Conservation (phyloP, 1,284 basidiomycete genomes). For the Cutaneotrichosporon mucoides region DNA sequence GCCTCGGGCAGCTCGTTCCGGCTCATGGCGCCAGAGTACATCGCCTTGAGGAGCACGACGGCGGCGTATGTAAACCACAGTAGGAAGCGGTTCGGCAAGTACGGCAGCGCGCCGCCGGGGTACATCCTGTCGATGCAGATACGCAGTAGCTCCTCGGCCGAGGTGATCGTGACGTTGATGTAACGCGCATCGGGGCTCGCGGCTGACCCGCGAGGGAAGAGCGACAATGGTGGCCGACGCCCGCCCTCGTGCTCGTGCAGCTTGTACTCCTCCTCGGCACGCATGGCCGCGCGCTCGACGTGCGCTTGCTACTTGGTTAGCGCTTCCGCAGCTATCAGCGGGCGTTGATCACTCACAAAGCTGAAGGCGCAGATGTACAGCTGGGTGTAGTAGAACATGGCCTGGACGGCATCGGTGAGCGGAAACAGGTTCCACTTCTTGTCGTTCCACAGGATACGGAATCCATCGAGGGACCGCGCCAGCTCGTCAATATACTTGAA, state of each 20-base stretch:
- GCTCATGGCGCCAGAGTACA: slow-evolving; percentile 50
- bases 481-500: slow-evolving; percentile 50
- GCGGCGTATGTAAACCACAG: slow-evolving; percentile 49
- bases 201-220: slow-evolving; percentile 46
- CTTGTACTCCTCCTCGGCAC: slow-evolving; percentile 39
- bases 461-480: slow-evolving; percentile 43
- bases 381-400: slow-evolving; percentile 44
- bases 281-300: slow-evolving; percentile 45
- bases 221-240: slow-evolving; percentile 28
- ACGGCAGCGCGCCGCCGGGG: slow-evolving; percentile 46
- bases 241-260: slow-evolving; percentile 14
- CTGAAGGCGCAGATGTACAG: slow-evolving; percentile 49
- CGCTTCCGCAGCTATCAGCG: neutral
- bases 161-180: slow-evolving; percentile 47
- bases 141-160: slow-evolving; percentile 42
- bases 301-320: slow-evolving; percentile 43
- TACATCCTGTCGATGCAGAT: slow-evolving; percentile 46
- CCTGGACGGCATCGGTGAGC: slow-evolving; percentile 40
- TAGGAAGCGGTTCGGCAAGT: slow-evolving; percentile 44
- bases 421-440: slow-evolving; percentile 45
- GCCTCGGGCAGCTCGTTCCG: slow-evolving; percentile 38
- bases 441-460: slow-evolving; percentile 42
- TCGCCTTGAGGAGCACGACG: slow-evolving; percentile 44
- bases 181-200: slow-evolving; percentile 46
- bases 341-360: slow-evolving; percentile 34